These are phyloP conservation scores for Suillus alpinus DNA, from an alignment of 768 basidiomycete genomes.

Conservation along the genomic window DNA sequence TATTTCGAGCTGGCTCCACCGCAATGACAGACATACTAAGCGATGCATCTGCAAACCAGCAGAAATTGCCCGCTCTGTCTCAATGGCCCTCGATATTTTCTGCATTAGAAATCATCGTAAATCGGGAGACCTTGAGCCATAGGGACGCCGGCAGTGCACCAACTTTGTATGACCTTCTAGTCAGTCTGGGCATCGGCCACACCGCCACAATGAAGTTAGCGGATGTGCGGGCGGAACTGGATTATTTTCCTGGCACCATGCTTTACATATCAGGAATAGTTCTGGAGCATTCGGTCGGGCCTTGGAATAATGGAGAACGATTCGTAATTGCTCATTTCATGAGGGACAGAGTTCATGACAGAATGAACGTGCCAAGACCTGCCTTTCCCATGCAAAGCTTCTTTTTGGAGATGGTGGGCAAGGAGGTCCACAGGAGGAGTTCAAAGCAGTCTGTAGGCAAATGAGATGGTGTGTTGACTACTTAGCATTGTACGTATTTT, in stretches of 20 bases:
- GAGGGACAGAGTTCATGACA: background rate
- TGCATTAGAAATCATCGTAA: conserved; percentile 2
- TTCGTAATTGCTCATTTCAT: background rate
- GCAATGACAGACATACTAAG: background rate
- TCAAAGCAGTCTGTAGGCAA: no score
- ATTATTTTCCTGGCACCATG: conserved; percentile 5
- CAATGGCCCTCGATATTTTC: background rate
- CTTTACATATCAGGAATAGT: background rate
- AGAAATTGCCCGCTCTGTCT: no score
- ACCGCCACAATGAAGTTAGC: background rate
- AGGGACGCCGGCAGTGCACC: background rate
- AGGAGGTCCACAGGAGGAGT: no score
- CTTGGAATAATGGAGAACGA: background rate
- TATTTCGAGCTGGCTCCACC: background rate
- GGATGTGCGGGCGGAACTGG: background rate
- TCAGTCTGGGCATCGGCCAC: background rate
- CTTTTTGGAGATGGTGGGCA: background rate
- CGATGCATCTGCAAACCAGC: background rate
- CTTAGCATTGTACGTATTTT: no score
- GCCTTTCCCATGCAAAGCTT: background rate
- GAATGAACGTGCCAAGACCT: background rate
- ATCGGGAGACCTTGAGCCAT: background rate
- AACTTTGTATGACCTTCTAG: background rate
- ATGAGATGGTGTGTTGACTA: no score
- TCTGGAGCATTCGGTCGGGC: background rate